Base-by-base conservation (phyloP, 805 yeast genomes). In the Candida maesae region DNA sequence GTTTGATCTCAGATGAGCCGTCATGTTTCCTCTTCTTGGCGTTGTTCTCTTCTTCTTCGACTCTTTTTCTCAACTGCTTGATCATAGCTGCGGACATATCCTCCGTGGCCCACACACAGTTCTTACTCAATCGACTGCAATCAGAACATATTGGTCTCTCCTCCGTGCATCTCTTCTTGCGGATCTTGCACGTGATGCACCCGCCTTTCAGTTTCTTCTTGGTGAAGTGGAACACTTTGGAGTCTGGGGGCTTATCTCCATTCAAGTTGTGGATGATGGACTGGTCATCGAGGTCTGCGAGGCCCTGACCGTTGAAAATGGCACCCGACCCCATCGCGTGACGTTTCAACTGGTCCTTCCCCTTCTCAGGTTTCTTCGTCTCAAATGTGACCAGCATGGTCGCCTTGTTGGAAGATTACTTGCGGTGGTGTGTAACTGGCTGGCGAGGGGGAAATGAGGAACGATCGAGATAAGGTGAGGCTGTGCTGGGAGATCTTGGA, bases 161-260 rank as follows among this genome's bases (percentile, higher is more conserved):
- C 55, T 85, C 93, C 45, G 86, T 82, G 49, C 95, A 85, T 35
- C 88, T 68, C 59, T 84, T 85, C 67, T 80, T 81, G 32, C 88
- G 62, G 27, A 75, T 66, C 52, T 81, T 81, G 59, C 89, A 81
- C 0, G 85, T 81, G 28, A 81, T 59, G 56, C 89, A 81, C 1
- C 88, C 87, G n/a, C 66, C 67, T 49, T 65, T 72, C 1, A 84
- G 73, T 47, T 76, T 58, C 49, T 59, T 66, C 32, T 62, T 51
- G 2, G 61, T 49, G 41, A 51, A 50, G 14, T 45, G 51, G 47
- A 55, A 56, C 6, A 44, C 40, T 35, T 49, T 52, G 3, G 50
- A 20, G 28, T 52, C 58, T 17, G 58, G 49, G 2, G 46, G 47
- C 16, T 47, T 33, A 6, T 39, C 21, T 6, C 43, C 19, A 19